phyloP scores from a whole-genome alignment of 2,329 filamentous ascomycete species.

The Colletotrichum sp. region DNA sequence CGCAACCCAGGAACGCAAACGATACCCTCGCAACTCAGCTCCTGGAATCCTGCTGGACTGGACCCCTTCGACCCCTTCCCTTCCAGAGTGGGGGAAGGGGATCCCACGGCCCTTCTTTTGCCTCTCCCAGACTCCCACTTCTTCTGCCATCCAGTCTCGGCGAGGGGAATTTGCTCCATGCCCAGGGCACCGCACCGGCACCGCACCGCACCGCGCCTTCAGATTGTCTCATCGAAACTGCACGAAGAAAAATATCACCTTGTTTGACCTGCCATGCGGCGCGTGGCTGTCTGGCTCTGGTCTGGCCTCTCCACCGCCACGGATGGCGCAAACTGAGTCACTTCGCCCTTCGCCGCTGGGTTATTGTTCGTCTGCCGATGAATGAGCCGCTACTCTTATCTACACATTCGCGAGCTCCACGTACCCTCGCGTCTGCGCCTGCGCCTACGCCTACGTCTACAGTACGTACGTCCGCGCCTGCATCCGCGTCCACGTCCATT shows the following conservation, averaged over 20 bases:
- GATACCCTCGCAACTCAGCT: not conserved
- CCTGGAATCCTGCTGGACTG: not conserved
- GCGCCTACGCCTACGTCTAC: not conserved
- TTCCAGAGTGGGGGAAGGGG: not conserved
- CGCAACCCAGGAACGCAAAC: not conserved
- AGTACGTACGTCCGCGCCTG: not conserved
- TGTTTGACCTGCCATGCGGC: not conserved
- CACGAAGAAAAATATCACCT: not conserved
- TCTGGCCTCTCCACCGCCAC: not conserved
- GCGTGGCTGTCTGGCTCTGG: not conserved
- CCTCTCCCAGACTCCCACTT: not conserved
- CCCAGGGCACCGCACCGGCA: not conserved
- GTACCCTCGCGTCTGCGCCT: not conserved
- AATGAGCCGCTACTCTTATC: not conserved
- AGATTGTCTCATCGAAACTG: conserved; percentile 1
- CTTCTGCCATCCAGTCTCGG: not conserved
- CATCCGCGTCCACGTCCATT: not conserved
- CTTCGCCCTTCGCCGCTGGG: not conserved
- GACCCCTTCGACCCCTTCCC: not conserved
- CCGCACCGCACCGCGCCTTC: not conserved
- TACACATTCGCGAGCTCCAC: not conserved
- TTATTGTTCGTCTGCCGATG: not conserved
- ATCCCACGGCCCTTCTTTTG: not conserved
- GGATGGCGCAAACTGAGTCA: not conserved
- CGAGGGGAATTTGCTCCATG: not conserved